Percentiles rank a stretch among this genome's conserved stretches.
phyloP scores from a whole-genome alignment of 1,284 basidiomycete genomes.

The Ganoderma multipileum region DNA sequence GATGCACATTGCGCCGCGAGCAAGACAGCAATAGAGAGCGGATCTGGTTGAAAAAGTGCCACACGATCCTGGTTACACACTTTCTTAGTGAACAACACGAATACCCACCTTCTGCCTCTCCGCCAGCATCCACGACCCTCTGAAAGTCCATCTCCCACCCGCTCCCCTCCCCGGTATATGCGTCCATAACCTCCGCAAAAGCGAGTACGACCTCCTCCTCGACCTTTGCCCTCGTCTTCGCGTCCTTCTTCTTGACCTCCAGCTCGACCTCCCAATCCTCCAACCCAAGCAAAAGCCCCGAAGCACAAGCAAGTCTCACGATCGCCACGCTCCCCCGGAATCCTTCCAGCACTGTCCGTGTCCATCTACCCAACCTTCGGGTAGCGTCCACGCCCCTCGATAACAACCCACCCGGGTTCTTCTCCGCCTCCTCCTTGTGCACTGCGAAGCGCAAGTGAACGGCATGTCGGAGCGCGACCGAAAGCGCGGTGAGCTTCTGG shows the following conservation, averaged over 20 bases:
- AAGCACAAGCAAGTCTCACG: slow-evolving; percentile 62
- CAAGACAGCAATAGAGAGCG: slow-evolving; percentile 49
- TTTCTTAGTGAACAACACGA: background rate
- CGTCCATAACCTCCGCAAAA: slow-evolving; percentile 74
- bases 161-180: slow-evolving; percentile 48
- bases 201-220: slow-evolving; percentile 73
- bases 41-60: slow-evolving; percentile 35
- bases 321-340: slow-evolving; percentile 67
- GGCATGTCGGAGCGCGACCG: slow-evolving; percentile 67
- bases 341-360: slow-evolving; percentile 62
- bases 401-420: slow-evolving; percentile 45
- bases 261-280: slow-evolving; percentile 55
- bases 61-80: too few species aligned
- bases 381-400: slow-evolving; percentile 48
- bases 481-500: slow-evolving; percentile 58
- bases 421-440: slow-evolving; percentile 43
- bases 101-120: slow-evolving; percentile 37
- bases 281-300: slow-evolving; percentile 69
- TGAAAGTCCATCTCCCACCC: slow-evolving; percentile 76
- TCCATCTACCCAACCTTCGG: slow-evolving; percentile 57
- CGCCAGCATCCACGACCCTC: slow-evolving; percentile 46
- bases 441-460: slow-evolving; percentile 59
- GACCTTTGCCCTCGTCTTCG: slow-evolving; percentile 43
- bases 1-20: slow-evolving; percentile 64
- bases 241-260: slow-evolving; percentile 31